Conservation (phyloP, 2,329 filamentous ascomycete species). For the Botrytis byssoidea region DNA sequence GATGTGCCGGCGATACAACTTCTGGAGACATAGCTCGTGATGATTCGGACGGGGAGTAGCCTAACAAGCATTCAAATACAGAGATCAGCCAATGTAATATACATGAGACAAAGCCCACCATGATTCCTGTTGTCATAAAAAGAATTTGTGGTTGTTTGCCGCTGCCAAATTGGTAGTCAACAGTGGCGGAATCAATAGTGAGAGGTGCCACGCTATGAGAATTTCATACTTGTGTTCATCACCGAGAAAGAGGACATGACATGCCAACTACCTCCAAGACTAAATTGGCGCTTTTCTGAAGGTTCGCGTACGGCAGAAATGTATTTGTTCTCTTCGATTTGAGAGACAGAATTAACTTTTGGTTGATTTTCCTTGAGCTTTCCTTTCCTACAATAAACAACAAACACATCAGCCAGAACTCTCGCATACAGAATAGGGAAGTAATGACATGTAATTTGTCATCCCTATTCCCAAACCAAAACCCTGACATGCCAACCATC, state of each 20-base stretch:
- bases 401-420: conserved; percentile 16
- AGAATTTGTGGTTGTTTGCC: not conserved
- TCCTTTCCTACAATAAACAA: conserved; percentile 18
- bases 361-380: conserved; percentile 4
- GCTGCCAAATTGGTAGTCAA: conserved; percentile 10
- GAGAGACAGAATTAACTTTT: conserved; percentile 1
- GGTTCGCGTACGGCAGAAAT: conserved; percentile 8
- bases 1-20: conserved; percentile 71
- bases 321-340: conserved; percentile 11
- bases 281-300: conserved; percentile 16
- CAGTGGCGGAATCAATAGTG: conserved; percentile 8
- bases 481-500: conserved; percentile 15
- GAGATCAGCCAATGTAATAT: conserved; percentile 22
- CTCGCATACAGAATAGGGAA: conserved; percentile 19
- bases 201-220: conserved; percentile 18
- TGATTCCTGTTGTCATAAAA: conserved; percentile 6
- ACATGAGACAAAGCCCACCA: conserved; percentile 20
- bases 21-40: conserved; percentile 63
- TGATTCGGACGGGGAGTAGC: conserved; percentile 36
- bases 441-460: conserved; percentile 22
- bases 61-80: conserved; percentile 28
- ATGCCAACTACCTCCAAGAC: conserved; percentile 17
- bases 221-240: conserved; percentile 24
- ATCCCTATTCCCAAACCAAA: conserved; percentile 19
- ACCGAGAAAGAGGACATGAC: conserved; percentile 19